Evolutionary conservation across 1,139 yeast genomes (phyloP).

Genomic region (Debaryomycetaceae sp.): DNA sequence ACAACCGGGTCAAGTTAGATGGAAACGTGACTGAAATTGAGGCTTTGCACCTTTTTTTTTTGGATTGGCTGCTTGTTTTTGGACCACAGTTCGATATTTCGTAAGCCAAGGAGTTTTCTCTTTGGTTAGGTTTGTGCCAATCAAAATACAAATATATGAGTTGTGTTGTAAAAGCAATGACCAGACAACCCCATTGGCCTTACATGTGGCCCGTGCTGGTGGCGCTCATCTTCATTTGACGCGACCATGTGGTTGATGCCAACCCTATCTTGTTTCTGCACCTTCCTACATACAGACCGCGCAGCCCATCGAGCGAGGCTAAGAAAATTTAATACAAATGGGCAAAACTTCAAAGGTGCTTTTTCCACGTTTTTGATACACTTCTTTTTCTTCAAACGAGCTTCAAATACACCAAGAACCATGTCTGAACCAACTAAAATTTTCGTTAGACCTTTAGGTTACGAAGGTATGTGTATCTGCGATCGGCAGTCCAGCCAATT

Average conservation of each 20-base stretch:
- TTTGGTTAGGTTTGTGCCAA: no score
- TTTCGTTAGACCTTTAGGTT: constrained; percentile 39
- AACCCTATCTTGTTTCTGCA: no score
- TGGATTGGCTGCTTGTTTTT: no score
- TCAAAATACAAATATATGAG: no score
- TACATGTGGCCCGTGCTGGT: not conserved
- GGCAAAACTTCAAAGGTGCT: not conserved
- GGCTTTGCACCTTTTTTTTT: no score
- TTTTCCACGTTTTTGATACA: constrained; percentile 3
- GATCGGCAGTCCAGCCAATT: not conserved
- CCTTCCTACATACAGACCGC: constrained; percentile 1
- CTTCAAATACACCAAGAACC: constrained; percentile 4
- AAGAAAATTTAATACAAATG: constrained; percentile 4
- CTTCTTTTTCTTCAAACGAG: constrained; percentile 6
- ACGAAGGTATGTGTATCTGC: constrained; percentile 20
- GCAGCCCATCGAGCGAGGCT: no score
- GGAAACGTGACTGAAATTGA: constrained; percentile 54
- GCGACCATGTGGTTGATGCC: no score
- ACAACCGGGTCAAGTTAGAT: constrained; percentile 47
- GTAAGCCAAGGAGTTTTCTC: no score
- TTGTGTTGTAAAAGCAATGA: no score
- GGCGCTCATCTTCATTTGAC: no score
- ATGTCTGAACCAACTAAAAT: constrained; percentile 31
- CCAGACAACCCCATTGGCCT: no score
- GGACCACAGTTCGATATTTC: no score